These are phyloP conservation scores for Proliferodiscus dingleyae DNA, from an alignment of 2,329 filamentous ascomycete species.

Conservation along the genomic window DNA sequence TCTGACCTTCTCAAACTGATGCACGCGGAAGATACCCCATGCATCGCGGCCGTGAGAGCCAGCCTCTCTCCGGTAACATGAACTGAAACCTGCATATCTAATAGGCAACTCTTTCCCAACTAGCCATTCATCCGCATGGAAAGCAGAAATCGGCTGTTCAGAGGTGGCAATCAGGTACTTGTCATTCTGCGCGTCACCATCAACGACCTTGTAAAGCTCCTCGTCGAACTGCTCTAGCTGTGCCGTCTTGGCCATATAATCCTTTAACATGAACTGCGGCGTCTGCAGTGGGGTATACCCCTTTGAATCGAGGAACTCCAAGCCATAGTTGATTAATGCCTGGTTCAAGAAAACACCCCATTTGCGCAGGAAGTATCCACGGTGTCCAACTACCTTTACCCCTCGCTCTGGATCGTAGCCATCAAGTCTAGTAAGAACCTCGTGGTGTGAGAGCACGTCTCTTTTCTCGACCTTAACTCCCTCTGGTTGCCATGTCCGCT, in stretches of 20 bases:
- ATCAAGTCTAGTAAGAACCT: constrained; percentile 81
- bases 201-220: constrained; percentile 94
- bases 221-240: constrained; percentile 97
- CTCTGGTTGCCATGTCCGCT: constrained; percentile 77
- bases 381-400: constrained; percentile 89
- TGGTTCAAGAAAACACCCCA: constrained; percentile 91
- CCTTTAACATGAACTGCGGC: constrained; percentile 90
- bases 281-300: constrained; percentile 81
- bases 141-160: constrained; percentile 89
- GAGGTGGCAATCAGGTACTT: constrained; percentile 78
- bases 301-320: constrained; percentile 78
- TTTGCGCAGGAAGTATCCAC: constrained; percentile 85
- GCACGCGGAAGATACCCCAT: constrained; percentile 96
- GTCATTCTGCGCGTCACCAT: constrained; percentile 80
- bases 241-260: constrained; percentile 96
- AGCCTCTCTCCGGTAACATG: constrained; percentile 93
- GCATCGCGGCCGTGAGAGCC: constrained; percentile 88
- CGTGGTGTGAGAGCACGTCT: constrained; percentile 83
- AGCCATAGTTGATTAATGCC: constrained; percentile 89
- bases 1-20: constrained; percentile 88
- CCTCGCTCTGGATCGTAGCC: constrained; percentile 92
- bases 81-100: constrained; percentile 87
- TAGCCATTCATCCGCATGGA: constrained; percentile 93
- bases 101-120: constrained; percentile 79
- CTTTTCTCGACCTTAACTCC: constrained; percentile 69